Base-by-base conservation (phyloP, 352 stramenopile species). In the Thraustochytrium striatum region DNA sequence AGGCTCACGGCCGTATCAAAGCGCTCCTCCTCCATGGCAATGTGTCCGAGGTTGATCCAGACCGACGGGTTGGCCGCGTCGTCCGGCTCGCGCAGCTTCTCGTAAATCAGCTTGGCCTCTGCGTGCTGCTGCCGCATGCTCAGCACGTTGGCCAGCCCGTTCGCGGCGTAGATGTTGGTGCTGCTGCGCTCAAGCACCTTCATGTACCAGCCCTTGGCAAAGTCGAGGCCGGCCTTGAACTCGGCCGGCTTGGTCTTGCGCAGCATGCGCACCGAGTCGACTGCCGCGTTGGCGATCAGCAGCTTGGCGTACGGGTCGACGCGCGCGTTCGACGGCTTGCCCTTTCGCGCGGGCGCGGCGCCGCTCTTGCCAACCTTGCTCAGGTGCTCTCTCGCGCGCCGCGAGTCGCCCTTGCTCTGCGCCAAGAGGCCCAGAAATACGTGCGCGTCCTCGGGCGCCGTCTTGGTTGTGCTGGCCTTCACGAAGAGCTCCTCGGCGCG, bases 191-290 rank as follows among this genome's bases (percentile, higher is more conserved):
- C 65, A 3, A 75, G 65, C n/a, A 75, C 61, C 65, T 61, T 75
- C 25, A 55, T 38, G 43, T 75, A 75, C 65, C 65, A 75, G 44
- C 52, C 52, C 52, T 75, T 75, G 8, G 65, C 65, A 75, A 62
- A 75, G 65, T 75, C 65, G 13, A 75, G 5, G 21, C 52, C 52
- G 30, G 25, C 28, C 19, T n/a, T 16, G 30, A 30, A 75, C 33
- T 35, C 38, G n/a, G 38, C 33, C 25, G 61, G 16, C 11, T 53
- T 70, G 33, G n/a, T 33, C 16, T 5, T 33, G 59, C 25, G 25
- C 44, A 68, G 9, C 33, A 19, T 38, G 21, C 65, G 8, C 32
- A 75, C 65, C 50, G 43, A 55, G 35, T 38, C 19, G 2, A 75
- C n/a, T 21, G 65, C 44, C 16, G 65, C 52, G 25, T 75, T 75